Evolutionary conservation across 306 rosid genomes (phyloP).

Genomic region (Aeschynomene evenia): DNA sequence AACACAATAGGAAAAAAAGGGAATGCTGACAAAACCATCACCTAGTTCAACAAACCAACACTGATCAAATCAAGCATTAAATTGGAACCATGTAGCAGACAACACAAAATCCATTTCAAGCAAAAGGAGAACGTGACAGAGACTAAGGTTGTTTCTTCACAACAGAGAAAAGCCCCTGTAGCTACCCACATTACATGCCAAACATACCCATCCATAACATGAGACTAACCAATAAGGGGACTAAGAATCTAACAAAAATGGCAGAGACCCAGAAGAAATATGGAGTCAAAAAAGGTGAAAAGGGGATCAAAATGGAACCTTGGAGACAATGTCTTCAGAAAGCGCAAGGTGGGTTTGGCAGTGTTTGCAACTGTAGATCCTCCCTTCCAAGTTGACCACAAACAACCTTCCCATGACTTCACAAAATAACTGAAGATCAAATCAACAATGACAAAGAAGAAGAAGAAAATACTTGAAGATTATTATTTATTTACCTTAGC

Average conservation of each 20-base stretch:
- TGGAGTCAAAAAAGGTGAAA: background rate
- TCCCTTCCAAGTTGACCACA: constrained; percentile 71
- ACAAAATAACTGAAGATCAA: background rate
- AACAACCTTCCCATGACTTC: constrained; percentile 74
- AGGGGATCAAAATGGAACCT: constrained; percentile 45
- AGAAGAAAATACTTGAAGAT: background rate
- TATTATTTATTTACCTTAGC: constrained; percentile 35
- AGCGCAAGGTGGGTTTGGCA: constrained; percentile 82
- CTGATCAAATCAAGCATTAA: constrained; percentile 13
- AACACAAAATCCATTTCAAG: no score
- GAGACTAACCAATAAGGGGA: constrained; percentile 1
- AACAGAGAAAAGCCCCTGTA: background rate
- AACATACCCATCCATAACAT: background rate
- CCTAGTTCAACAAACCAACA: background rate
- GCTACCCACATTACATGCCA: no score
- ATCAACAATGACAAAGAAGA: background rate
- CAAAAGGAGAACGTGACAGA: no score
- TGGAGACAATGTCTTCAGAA: constrained; percentile 62
- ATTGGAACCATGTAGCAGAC: background rate
- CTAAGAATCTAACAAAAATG: background rate
- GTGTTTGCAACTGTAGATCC: constrained; percentile 77
- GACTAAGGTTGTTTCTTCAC: background rate
- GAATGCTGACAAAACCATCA: background rate
- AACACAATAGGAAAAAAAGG: background rate
- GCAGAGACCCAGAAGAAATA: background rate